These are phyloP conservation scores for Podospora comata DNA, from an alignment of 495 filamentous ascomycete species.

Conservation along the genomic window DNA sequence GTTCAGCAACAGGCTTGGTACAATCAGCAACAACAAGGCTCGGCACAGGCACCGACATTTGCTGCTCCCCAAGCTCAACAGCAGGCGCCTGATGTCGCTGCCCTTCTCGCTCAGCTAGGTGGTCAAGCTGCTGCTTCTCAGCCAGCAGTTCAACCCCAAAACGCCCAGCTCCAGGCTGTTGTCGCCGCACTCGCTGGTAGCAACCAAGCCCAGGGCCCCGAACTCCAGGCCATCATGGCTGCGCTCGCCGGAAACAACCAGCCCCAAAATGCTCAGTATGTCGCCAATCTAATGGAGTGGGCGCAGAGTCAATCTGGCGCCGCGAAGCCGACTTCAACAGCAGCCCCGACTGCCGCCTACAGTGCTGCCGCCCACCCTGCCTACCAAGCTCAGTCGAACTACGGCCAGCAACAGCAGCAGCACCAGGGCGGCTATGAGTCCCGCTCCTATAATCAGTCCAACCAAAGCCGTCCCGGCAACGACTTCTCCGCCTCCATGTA, in stretches of 20 bases:
- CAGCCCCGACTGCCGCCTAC: slow-evolving; percentile 5
- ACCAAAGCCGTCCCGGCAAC: slow-evolving; percentile 14
- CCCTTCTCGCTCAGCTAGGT: slow-evolving; percentile 28
- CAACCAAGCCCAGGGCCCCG: background rate
- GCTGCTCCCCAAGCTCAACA: slow-evolving; percentile 17
- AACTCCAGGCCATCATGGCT: slow-evolving; percentile 24
- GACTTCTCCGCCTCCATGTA: slow-evolving; percentile 21
- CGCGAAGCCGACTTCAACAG: background rate
- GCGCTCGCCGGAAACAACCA: slow-evolving; percentile 19
- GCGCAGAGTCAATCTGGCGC: slow-evolving; percentile 14
- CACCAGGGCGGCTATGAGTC: slow-evolving; percentile 1
- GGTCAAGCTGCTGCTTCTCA: slow-evolving; percentile 15
- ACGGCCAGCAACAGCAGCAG: background rate
- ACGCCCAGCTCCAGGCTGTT: slow-evolving; percentile 21
- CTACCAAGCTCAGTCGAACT: background rate
- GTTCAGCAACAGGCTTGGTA: slow-evolving; percentile 33
- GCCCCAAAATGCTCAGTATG: slow-evolving; percentile 24
- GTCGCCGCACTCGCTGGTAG: background rate
- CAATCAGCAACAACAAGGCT: slow-evolving; percentile 24
- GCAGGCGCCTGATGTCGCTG: slow-evolving; percentile 19
- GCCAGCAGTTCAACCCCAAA: slow-evolving; percentile 16
- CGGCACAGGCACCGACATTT: slow-evolving; percentile 26
- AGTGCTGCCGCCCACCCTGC: slow-evolving; percentile 1
- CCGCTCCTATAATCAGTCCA: slow-evolving; percentile 13
- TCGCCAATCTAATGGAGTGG: slow-evolving; percentile 25